Conservation (phyloP, 2,329 filamentous ascomycete genomes). For the Xylaria sp. region DNA sequence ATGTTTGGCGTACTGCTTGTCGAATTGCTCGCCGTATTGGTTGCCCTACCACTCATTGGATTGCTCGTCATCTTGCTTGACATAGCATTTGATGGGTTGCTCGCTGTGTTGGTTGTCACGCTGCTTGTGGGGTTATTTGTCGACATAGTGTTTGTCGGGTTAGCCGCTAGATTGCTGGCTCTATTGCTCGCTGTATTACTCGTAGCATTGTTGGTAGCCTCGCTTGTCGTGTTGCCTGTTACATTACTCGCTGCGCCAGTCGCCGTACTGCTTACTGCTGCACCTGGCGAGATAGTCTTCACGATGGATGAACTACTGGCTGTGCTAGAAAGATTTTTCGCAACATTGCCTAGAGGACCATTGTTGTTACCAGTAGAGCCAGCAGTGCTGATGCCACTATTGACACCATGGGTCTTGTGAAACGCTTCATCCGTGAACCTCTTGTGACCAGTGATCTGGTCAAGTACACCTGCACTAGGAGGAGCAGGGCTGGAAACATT, state of each 20-base stretch:
- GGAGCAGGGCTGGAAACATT: slow-evolving; percentile 41
- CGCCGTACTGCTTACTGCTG: slow-evolving; percentile 5
- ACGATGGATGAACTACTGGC: slow-evolving; percentile 5
- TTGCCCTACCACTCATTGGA: neutral
- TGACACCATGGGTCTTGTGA: slow-evolving; percentile 24
- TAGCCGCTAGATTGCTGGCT: slow-evolving; percentile 1
- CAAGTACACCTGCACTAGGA: slow-evolving; percentile 46
- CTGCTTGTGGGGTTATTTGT: neutral
- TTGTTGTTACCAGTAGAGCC: slow-evolving; percentile 1
- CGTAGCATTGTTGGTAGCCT: neutral
- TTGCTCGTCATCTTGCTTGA: neutral
- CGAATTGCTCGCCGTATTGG: neutral
- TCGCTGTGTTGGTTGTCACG: neutral
- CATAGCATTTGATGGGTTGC: neutral
- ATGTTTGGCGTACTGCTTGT: neutral
- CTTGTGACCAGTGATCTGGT: slow-evolving; percentile 45
- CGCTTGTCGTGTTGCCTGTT: slow-evolving; percentile 7
- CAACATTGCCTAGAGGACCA: neutral
- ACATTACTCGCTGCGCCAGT: neutral
- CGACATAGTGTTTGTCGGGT: neutral
- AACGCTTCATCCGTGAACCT: slow-evolving; percentile 36
- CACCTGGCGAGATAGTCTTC: neutral
- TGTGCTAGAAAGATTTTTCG: slow-evolving; percentile 1
- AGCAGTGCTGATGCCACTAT: neutral
- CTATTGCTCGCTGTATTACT: slow-evolving; percentile 1